Conservation (phyloP, 441 rosid genomes). For the Brassica balearica region DNA sequence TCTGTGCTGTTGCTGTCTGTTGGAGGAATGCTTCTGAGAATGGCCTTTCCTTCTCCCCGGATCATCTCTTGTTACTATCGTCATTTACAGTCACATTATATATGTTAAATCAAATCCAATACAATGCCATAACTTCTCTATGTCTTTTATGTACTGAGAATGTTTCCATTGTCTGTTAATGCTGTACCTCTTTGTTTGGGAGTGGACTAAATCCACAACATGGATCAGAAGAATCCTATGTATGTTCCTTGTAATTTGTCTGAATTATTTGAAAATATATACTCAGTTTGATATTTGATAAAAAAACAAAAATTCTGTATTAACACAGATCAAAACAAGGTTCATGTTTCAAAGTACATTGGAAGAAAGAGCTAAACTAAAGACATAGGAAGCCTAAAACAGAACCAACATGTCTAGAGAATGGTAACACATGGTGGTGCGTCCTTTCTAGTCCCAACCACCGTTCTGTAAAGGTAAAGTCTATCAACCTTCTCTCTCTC, state of each 20-base stretch:
- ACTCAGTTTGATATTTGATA: background rate
- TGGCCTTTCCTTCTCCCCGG: background rate
- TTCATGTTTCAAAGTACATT: constrained; percentile 11
- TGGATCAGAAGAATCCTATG: constrained; percentile 5
- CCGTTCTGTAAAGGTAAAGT: constrained; percentile 83
- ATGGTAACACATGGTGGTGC: constrained; percentile 78
- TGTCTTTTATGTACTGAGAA: constrained; percentile 23
- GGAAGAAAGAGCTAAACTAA: constrained; percentile 8
- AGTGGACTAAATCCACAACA: constrained; percentile 1
- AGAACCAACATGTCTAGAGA: constrained; percentile 16
- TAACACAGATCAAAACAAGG: background rate
- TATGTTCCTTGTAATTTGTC: constrained; percentile 12
- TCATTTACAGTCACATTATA: constrained; percentile 14
- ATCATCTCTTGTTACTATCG: background rate
- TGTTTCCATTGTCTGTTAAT: constrained; percentile 19
- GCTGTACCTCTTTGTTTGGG: constrained; percentile 23
- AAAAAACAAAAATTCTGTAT: background rate
- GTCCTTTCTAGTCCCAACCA: constrained; percentile 78
- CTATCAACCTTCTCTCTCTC: constrained; percentile 68
- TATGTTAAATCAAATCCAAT: background rate
- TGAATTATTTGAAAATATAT: background rate
- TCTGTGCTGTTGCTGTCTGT: constrained; percentile 77
- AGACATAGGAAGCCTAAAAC: constrained; percentile 18
- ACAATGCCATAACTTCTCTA: constrained; percentile 9
- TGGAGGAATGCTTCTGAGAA: constrained; percentile 80